Base-by-base conservation (phyloP, 192 early-diverging fungal species). In the Funneliformis geosporum region DNA sequence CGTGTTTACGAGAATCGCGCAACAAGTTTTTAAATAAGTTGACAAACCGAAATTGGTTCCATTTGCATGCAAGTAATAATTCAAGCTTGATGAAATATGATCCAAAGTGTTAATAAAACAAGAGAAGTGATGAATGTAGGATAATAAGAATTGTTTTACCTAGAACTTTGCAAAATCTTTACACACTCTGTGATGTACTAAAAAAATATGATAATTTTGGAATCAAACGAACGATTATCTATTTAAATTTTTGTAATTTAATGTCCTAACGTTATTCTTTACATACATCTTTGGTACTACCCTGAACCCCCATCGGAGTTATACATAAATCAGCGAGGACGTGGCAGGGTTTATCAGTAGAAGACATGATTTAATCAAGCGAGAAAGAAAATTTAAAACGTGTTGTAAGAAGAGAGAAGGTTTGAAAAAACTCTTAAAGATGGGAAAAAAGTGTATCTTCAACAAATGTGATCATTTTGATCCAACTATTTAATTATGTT, bases 31-130 rank as follows among this genome's bases (percentile, higher is more conserved):
- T 55, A 21, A 21, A n/a, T n/a, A n/a, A 12, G 9, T 47, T 12
- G 21, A 55, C 50, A 55, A 39, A 71, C 69, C 69, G 5, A 71
- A 23, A n/a, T 71, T 71, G 10, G 69, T 71, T 71, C 69, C 69
- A 44, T n/a, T 71, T 16, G 38, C 27, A 28, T 71, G 69, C 33
- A 40, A 0, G 8, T 42, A 21, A 23, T 11, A 71, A 23, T 71
- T 71, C 38, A 71, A 46, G n/a, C 69, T 55, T 14, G 16, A 21
- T 55, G 33, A 33, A 33, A n/a, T 18, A 55, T 21, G 21, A 0
- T 18, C 16, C 0, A 6, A 55, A 7, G 50, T 7, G 0, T 55
- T 55, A 55, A 6, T 55, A 21, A 55, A 21, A 21, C 16, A 6
- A 7, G 21, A 55, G 50, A 55, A 55, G 21, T 44, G 21, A 14